Evolutionary conservation across 1,284 basidiomycete genomes (phyloP).

Genomic region (Rhizoctonia solani): DNA sequence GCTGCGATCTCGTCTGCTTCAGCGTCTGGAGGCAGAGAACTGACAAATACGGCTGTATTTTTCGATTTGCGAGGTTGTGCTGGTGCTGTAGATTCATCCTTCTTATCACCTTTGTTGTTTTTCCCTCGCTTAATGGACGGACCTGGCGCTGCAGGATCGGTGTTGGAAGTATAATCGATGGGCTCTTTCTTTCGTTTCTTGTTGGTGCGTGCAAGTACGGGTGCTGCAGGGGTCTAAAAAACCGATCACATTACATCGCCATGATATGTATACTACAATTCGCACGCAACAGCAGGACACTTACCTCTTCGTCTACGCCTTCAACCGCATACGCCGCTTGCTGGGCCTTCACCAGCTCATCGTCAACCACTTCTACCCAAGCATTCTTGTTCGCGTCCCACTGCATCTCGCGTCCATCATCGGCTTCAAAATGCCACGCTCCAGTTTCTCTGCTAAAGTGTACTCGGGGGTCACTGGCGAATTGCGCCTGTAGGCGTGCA

Average conservation of each 20-base stretch:
- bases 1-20: conserved; percentile 75
- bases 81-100: conserved; percentile 44
- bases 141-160: conserved; percentile 50
- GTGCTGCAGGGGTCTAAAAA: conserved; percentile 76
- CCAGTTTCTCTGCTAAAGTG: conserved; percentile 76
- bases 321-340: conserved; percentile 90
- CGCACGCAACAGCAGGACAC: conserved; percentile 42
- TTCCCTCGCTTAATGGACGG: conserved; percentile 68
- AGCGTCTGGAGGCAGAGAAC: conserved; percentile 79
- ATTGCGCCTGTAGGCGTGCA: conserved; percentile 44
- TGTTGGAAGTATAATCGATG: conserved; percentile 72
- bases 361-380: conserved; percentile 88
- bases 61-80: conserved; percentile 74
- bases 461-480: conserved; percentile 75
- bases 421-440: conserved; percentile 89
- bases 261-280: conserved; percentile 34
- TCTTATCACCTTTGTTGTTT: conserved; percentile 54
- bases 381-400: conserved; percentile 73
- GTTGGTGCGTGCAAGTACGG: conserved; percentile 70
- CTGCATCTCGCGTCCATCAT: conserved; percentile 86
- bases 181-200: conserved; percentile 78
- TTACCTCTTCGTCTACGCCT: conserved; percentile 89
- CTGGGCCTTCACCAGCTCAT: conserved; percentile 80
- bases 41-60: conserved; percentile 93
- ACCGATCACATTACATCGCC: not conserved